Evolutionary conservation across 139 green algal species (phyloP), one percentile per base, ranked within the genome.

Genomic region (Picochlorum sp.): DNA sequence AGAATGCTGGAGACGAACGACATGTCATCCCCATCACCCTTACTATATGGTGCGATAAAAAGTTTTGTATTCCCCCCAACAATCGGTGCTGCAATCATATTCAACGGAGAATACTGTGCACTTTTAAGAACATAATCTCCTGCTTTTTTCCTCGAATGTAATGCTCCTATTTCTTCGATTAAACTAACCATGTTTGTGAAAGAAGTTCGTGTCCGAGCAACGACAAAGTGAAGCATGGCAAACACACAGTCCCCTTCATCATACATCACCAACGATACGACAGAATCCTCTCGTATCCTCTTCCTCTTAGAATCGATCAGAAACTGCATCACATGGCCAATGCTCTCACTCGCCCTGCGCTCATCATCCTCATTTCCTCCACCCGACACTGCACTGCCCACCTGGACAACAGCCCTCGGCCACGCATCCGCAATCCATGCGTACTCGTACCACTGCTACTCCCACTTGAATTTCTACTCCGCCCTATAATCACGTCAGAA

Each of bases 91-190:
- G 61, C 49, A 30, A 74, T 44, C n/a, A 56, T 18, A 28, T 67
- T 67, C 10, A 74, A 58, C 15, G 18, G 45, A 4, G 45, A 45
- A 10, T 57, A 50, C 28, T 62, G 45, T n/a, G 67, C 45, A 26
- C 10, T n/a, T 9, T 37, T 10, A 0, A 74, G 34, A 21, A 74
- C 3, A 50, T 74, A 61, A 14, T 74, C 67, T 4, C 67, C 67
- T 63, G 67, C 57, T 32, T 13, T 14, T 5, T 15, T 34, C 8
- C 2, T n/a, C 45, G 8, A 9, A 4, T 21, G 67, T 30, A 37
- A 44, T 6, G 7, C 49, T 34, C 9, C 26, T 20, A 61, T 28
- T 61, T 56, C 28, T 34, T 49, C 32, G 30, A 63, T 23, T 18
- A 55, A 37, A 49, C 23, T n/a, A 26, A 13, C 24, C 30, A 44